Evolutionary conservation across 306 rosid species (phyloP).

Genomic region (Quercus rubra): DNA sequence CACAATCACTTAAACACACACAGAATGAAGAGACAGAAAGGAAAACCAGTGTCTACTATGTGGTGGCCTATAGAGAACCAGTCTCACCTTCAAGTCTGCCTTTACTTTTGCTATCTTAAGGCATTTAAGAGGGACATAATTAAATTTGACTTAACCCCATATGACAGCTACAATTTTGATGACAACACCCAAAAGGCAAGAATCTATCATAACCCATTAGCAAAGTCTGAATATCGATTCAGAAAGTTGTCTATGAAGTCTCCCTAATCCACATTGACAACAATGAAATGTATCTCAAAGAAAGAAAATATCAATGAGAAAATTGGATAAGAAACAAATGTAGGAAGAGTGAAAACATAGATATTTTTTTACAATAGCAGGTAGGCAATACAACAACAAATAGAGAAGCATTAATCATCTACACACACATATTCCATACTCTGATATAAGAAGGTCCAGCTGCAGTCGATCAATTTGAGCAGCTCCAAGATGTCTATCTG

Average conservation of each 20-base stretch:
- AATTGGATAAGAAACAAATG: neutral
- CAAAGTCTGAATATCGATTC: neutral
- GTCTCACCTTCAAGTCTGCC: neutral
- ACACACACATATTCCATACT: slow-evolving; percentile 41
- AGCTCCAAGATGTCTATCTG: slow-evolving; percentile 96
- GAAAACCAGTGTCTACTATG: neutral
- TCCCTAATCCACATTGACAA: neutral
- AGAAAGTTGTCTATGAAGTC: neutral
- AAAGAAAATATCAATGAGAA: too few relatives aligned
- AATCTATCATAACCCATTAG: neutral
- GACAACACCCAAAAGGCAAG: neutral
- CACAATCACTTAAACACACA: neutral
- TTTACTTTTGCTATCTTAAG: neutral
- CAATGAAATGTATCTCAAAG: neutral
- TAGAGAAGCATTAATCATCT: neutral
- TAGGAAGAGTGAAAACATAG: neutral
- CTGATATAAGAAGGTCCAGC: slow-evolving; percentile 91
- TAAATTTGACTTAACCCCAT: neutral
- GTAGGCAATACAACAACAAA: neutral
- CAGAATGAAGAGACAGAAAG: neutral
- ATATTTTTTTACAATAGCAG: neutral
- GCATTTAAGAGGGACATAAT: neutral
- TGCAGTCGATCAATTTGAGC: slow-evolving; percentile 87
- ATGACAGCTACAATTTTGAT: neutral
- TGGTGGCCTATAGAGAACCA: neutral